Evolutionary conservation across 768 basidiomycete species (phyloP).

Genomic region (Xerocomus potaroensis): DNA sequence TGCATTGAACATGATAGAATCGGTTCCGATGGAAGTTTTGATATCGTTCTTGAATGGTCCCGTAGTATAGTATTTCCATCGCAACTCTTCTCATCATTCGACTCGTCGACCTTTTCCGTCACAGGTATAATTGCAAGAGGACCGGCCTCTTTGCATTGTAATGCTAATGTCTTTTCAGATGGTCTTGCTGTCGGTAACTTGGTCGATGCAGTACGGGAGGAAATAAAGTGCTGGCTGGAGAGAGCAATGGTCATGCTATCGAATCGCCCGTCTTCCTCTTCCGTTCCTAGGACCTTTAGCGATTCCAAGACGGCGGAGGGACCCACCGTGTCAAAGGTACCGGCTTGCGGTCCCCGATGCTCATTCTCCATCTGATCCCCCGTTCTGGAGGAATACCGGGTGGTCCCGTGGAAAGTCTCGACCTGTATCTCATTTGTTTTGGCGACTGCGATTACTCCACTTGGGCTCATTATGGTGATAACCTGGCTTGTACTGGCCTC

Average conservation of each 20-base stretch:
- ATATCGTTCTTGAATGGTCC: not conserved
- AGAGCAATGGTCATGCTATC: not conserved
- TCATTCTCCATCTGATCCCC: not conserved
- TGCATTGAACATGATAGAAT: conserved; percentile 13
- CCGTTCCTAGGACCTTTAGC: not conserved
- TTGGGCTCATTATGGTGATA: not conserved
- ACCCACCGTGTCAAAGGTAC: not conserved
- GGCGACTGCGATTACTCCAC: not conserved
- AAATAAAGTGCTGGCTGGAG: not conserved
- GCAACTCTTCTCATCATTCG: not conserved
- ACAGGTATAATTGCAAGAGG: not conserved
- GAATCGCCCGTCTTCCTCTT: not conserved
- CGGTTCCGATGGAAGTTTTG: conserved; percentile 1
- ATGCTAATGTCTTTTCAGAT: not conserved
- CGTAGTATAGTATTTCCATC: not conserved
- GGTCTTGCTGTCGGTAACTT: not conserved
- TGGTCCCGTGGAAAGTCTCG: not conserved
- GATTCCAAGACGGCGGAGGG: not conserved
- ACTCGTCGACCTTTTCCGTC: not conserved
- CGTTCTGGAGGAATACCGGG: not conserved
- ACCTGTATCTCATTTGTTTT: not conserved
- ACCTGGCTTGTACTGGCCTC: not conserved
- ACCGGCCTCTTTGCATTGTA: not conserved
- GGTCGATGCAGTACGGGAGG: not conserved
- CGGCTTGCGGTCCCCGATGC: not conserved